phyloP scores from a whole-genome alignment of 2,329 filamentous ascomycete species.

The Hymenoscyphus fructigenus region DNA sequence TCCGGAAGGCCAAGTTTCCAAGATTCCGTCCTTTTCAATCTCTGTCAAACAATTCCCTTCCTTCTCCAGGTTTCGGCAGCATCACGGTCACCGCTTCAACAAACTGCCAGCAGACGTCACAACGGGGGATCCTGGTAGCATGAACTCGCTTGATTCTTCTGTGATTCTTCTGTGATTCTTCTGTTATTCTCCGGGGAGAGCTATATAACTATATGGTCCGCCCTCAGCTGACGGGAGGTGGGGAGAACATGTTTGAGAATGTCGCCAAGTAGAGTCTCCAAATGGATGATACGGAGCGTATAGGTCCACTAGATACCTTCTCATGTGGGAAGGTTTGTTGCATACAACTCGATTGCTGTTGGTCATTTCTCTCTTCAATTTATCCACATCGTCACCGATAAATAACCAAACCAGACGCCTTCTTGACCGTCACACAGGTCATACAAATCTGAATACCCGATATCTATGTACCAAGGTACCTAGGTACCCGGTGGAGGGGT shows the following conservation, averaged over 20 bases:
- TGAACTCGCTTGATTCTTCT: background rate
- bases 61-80: background rate
- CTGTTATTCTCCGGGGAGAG: background rate
- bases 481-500: background rate
- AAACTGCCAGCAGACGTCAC: background rate
- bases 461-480: background rate
- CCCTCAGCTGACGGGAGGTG: background rate
- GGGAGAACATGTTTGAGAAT: background rate
- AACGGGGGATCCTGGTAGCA: background rate
- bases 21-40: background rate
- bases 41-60: background rate
- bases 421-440: too few relatives aligned
- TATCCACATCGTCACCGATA: too few relatives aligned
- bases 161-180: too few relatives aligned
- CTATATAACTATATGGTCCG: background rate
- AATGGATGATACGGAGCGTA: background rate
- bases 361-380: too few relatives aligned
- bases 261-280: background rate
- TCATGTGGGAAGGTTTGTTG: too few relatives aligned
- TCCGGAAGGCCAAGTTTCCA: background rate
- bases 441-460: background rate
- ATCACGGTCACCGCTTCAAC: background rate
- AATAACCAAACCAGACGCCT: background rate
- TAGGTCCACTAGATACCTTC: background rate
- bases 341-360: too few relatives aligned